phyloP scores from a whole-genome alignment of 1,284 basidiomycete genomes.

The Amanita bisporigera region DNA sequence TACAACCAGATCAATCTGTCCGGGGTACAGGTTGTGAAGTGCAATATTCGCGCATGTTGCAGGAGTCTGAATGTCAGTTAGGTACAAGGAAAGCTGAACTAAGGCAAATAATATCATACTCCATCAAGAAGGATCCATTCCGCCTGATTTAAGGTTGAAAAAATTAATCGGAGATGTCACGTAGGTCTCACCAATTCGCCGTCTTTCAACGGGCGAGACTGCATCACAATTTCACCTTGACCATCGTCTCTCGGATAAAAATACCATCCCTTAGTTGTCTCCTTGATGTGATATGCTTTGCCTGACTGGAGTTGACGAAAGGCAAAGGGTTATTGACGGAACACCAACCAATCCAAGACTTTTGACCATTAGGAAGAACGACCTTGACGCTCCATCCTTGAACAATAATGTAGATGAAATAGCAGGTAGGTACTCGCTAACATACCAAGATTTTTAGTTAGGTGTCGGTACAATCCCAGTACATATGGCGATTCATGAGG shows the following conservation, averaged over 20 bases:
- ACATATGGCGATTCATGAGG: conserved; percentile 80
- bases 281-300: conserved; percentile 85
- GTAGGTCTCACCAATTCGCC: conserved; percentile 60
- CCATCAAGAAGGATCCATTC: conserved; percentile 92
- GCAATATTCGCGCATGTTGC: conserved; percentile 91
- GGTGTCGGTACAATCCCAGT: conserved; percentile 73
- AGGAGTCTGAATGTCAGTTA: conserved; percentile 65
- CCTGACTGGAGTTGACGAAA: conserved; percentile 49
- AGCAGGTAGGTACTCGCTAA: not conserved
- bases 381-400: conserved; percentile 88
- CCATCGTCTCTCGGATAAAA: conserved; percentile 87
- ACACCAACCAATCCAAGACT: conserved; percentile 83
- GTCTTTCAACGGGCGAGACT: conserved; percentile 69
- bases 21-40: conserved; percentile 85
- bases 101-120: conserved; percentile 50
- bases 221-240: conserved; percentile 66
- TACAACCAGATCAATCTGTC: conserved; percentile 85
- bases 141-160: conserved; percentile 45
- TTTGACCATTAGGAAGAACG: conserved; percentile 87
- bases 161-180: not conserved
- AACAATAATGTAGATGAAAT: not conserved
- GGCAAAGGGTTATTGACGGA: not conserved
- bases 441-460: conserved; percentile 69
- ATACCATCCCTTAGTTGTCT: conserved; percentile 76
- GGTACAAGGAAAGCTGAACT: conserved; percentile 15